Base-by-base conservation (phyloP, 1,139 yeast genomes). In the Pichia sp. region DNA sequence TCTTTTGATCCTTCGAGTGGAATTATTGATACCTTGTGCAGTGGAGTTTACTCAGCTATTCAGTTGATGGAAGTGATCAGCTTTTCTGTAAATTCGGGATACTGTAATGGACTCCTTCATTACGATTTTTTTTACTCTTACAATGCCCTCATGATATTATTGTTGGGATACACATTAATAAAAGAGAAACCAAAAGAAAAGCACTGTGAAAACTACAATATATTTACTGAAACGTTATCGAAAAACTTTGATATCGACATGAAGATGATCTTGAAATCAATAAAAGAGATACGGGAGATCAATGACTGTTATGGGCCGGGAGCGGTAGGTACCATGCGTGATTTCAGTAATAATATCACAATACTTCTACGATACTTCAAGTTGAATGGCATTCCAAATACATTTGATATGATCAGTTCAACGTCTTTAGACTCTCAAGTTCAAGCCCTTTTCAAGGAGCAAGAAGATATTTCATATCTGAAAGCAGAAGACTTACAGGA, bases 71-170 rank as follows among this genome's bases (percentile, higher is more conserved):
- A 67, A 36, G 54, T 70, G 2, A 56, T 70, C 48, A 49, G 56
- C 12, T 53, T 59, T 41, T 63, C 68, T 0, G 55, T 62, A 6
- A 52, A 55, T 16, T 48, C 56, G 2, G 61, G 63, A 1, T 59
- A 67, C 51, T 63, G 68, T 48, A 67, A 67, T 53, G 73, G 75
- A 5, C 64, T 71, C 4, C 46, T 70, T 9, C 67, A 67, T 38
- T 61, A 63, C 24, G 75, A 73, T 56, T 61, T 72, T 49, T 69
- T 69, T 61, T 66, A 65, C 57, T 72, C 69, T 2, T 73, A 73
- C 52, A 65, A 66, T 49, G 65, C 73, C 5, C 62, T 67, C 2
- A 60, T 73, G 63, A 64, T 67, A 0, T 53, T 72, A 49, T 62
- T 71, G 46, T 61, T 70, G 50, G 66, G 71, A 40, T 65, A 66